phyloP scores from a whole-genome alignment of 2,329 filamentous ascomycete species.

The Tricladium varicosporioides region DNA sequence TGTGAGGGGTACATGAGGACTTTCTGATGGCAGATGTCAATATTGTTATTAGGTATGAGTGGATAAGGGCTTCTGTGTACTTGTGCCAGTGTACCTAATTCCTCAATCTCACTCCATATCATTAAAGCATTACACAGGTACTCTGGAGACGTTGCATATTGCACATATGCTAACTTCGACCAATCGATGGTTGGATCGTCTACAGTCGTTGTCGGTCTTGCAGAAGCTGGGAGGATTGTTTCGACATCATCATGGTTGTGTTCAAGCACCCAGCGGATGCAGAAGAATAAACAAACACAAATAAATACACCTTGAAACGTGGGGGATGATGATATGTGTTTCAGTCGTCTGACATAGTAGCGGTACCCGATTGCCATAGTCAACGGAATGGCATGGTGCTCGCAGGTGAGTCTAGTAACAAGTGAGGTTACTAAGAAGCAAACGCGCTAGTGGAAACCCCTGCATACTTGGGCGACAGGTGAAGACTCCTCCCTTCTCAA shows the following conservation, averaged over 20 bases:
- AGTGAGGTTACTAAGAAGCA: background rate
- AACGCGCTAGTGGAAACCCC: background rate
- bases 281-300: conserved; percentile 18
- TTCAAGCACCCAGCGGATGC: conserved; percentile 21
- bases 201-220: conserved; percentile 16
- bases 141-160: conserved; percentile 29
- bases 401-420: background rate
- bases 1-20: conserved; percentile 28
- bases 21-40: conserved; percentile 3
- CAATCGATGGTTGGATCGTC: conserved; percentile 26
- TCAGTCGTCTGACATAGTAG: conserved; percentile 22
- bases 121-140: conserved; percentile 30
- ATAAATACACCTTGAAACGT: conserved; percentile 16
- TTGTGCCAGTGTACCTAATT: conserved; percentile 29
- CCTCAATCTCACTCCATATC: conserved; percentile 30
- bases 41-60: background rate
- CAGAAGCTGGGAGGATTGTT: conserved; percentile 3
- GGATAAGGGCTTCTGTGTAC: conserved; percentile 4
- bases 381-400: background rate
- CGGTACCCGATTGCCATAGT: conserved; percentile 20
- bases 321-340: conserved; percentile 17
- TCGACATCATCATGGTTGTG: conserved; percentile 24
- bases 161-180: conserved; percentile 28
- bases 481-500: too few species aligned
- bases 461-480: too few species aligned